Conservation (phyloP, 176 grass and related monocot genomes). For the Microstegium vimineum region DNA sequence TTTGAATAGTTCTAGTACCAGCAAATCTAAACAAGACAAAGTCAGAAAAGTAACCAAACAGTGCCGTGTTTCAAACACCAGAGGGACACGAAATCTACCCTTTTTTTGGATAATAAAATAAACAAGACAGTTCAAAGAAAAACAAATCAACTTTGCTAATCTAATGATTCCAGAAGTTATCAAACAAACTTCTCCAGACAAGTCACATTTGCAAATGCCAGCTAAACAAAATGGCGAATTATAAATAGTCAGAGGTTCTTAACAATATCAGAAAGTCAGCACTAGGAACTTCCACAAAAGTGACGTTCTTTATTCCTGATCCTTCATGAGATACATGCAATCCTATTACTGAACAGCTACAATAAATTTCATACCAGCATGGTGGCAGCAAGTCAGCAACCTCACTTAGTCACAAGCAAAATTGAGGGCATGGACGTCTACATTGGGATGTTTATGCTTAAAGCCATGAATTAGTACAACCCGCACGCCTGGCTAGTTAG, state of each 20-base stretch:
- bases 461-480: background rate
- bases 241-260: background rate
- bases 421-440: background rate
- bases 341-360: background rate
- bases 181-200: background rate
- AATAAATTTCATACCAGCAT: background rate
- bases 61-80: background rate
- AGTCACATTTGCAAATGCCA: background rate
- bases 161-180: background rate
- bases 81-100: background rate
- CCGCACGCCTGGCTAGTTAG: background rate
- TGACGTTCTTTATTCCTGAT: background rate
- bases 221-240: background rate
- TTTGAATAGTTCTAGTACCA: background rate
- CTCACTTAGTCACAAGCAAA: background rate
- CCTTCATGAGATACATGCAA: background rate
- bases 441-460: background rate
- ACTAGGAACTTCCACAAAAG: background rate
- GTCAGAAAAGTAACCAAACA: background rate
- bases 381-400: background rate
- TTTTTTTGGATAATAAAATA: background rate
- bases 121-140: background rate
- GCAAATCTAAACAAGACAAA: background rate
- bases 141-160: background rate
- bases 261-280: background rate